phyloP scores from a whole-genome alignment of 352 stramenopile species.

The Phytophthora pistaciae region DNA sequence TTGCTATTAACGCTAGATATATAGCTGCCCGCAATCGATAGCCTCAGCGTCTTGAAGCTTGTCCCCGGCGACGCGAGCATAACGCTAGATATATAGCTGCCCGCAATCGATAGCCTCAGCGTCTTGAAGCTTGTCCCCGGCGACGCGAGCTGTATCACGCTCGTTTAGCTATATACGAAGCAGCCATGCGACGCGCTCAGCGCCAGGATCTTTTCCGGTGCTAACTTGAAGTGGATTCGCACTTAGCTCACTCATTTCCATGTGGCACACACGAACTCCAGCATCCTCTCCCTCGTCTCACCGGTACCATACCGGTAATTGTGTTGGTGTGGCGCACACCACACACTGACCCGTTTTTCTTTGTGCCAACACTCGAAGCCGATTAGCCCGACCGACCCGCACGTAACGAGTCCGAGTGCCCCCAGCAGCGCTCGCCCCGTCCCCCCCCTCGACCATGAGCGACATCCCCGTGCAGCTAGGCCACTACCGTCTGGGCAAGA shows the following conservation, averaged over 20 bases:
- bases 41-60: too few relatives aligned
- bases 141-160: too few relatives aligned
- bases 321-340: background rate
- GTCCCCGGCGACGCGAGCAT: too few relatives aligned
- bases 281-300: background rate
- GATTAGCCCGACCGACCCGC: background rate
- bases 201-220: background rate
- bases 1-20: too few relatives aligned
- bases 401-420: background rate
- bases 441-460: conserved; percentile 55
- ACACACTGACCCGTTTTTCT: conserved; percentile 9
- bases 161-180: background rate
- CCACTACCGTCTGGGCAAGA: conserved; percentile 98
- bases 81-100: too few relatives aligned
- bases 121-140: too few relatives aligned
- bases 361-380: conserved; percentile 10
- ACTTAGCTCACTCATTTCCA: background rate
- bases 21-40: too few relatives aligned
- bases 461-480: conserved; percentile 96
- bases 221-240: background rate
- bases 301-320: background rate
- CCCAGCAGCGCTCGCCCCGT: background rate
- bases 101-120: too few relatives aligned
- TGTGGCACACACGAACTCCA: background rate
- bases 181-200: background rate